phyloP scores from a whole-genome alignment of 495 filamentous ascomycete genomes.

The Penicillium odoratum region DNA sequence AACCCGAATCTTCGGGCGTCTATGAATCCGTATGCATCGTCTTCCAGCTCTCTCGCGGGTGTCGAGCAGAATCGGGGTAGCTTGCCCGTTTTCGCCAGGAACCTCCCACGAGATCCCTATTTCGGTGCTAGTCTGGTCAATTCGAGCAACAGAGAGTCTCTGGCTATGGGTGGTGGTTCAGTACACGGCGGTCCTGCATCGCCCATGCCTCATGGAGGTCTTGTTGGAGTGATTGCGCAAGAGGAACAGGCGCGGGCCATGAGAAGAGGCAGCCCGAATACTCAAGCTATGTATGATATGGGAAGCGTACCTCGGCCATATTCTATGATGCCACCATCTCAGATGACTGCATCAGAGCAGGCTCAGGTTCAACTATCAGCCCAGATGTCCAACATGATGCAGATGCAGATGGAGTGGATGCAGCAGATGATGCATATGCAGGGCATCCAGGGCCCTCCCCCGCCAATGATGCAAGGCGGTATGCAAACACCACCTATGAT shows the following conservation, averaged over 20 bases:
- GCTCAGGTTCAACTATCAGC: slow-evolving; percentile 81
- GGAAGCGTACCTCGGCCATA: slow-evolving; percentile 45
- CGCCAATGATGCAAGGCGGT: slow-evolving; percentile 19
- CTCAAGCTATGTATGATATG: slow-evolving; percentile 48
- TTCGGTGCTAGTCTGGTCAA: slow-evolving; percentile 80
- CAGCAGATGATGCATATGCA: slow-evolving; percentile 77
- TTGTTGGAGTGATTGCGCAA: slow-evolving; percentile 86
- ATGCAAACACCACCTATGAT: slow-evolving; percentile 24
- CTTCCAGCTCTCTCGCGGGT: slow-evolving; percentile 44
- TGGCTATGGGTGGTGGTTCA: slow-evolving; percentile 66
- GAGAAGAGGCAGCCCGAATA: slow-evolving; percentile 76
- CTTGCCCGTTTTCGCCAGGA: slow-evolving; percentile 82
- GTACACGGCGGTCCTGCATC: slow-evolving; percentile 48
- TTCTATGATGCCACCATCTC: slow-evolving; percentile 39
- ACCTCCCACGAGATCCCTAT: slow-evolving; percentile 87
- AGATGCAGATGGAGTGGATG: slow-evolving; percentile 90
- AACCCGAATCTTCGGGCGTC: slow-evolving; percentile 51
- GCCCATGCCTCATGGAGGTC: slow-evolving; percentile 60
- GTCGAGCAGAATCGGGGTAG: slow-evolving; percentile 43
- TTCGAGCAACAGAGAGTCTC: slow-evolving; percentile 70
- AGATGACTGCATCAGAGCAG: slow-evolving; percentile 61
- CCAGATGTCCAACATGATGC: slow-evolving; percentile 87
- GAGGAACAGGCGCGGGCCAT: slow-evolving; percentile 79
- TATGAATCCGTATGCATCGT: slow-evolving; percentile 35
- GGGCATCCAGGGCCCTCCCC: slow-evolving; percentile 30